A percentile compares a stretch with the other conserved stretches of the same genome.
phyloP scores from a whole-genome alignment of 371 early-diverging fungal genomes.

The Blakeslea trispora region DNA sequence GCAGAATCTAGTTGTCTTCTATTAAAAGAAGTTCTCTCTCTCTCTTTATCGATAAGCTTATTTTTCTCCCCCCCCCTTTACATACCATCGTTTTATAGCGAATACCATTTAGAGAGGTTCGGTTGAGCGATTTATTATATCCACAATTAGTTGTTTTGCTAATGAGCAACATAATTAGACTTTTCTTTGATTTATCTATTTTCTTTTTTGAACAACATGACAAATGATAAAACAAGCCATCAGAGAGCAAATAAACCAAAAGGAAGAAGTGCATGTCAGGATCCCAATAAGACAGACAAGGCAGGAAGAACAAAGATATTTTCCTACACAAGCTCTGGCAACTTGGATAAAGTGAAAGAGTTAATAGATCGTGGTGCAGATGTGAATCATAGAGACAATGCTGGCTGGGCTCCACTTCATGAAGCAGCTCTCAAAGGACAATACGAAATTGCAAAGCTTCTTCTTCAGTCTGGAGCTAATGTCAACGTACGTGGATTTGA shows the following conservation, averaged over 20 bases:
- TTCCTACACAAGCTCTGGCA: slow-evolving; percentile 45
- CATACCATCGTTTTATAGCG: too few species aligned
- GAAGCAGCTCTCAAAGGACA: slow-evolving; percentile 65
- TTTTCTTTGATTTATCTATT: not conserved
- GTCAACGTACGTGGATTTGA: slow-evolving; percentile 61
- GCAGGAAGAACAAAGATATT: slow-evolving; percentile 58
- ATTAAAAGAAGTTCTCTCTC: too few species aligned
- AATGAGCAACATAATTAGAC: too few species aligned
- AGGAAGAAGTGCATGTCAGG: slow-evolving; percentile 29
- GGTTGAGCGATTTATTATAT: too few species aligned
- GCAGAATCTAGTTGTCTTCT: too few species aligned
- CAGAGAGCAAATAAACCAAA: slow-evolving; percentile 6
- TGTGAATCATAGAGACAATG: slow-evolving; percentile 58
- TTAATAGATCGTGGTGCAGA: slow-evolving; percentile 50
- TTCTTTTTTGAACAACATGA: slow-evolving; percentile 4
- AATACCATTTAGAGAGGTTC: too few species aligned
- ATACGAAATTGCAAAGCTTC: slow-evolving; percentile 51
- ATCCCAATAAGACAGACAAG: slow-evolving; percentile 54
- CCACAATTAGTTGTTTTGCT: too few species aligned
- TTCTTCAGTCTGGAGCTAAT: slow-evolving; percentile 56
- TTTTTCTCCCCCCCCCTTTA: too few species aligned
- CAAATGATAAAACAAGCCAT: slow-evolving; percentile 15
- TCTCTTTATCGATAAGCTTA: too few species aligned
- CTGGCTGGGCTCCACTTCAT: slow-evolving; percentile 67
- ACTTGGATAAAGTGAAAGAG: slow-evolving; percentile 45